phyloP scores from a whole-genome alignment of 2,329 filamentous ascomycete genomes.

The Polytolypa hystricis region DNA sequence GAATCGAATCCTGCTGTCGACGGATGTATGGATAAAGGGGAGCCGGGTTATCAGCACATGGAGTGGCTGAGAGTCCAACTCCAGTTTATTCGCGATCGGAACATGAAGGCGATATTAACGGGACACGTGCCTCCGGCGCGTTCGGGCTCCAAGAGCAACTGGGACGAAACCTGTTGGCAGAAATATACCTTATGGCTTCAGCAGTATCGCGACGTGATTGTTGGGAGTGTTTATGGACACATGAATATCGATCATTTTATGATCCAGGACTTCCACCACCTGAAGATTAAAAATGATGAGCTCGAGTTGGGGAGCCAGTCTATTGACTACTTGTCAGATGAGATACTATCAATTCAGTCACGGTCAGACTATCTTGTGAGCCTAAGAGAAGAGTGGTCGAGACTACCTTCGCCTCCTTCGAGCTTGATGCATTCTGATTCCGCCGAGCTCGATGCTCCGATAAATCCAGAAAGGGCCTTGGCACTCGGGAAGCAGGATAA shows the following conservation, averaged over 20 bases:
- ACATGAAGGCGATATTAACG: conserved; percentile 89
- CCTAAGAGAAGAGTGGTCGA: conserved; percentile 65
- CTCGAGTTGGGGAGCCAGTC: background rate
- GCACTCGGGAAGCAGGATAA: conserved; percentile 43
- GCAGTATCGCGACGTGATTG: conserved; percentile 82
- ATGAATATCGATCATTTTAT: conserved; percentile 99
- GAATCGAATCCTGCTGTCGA: conserved; percentile 87
- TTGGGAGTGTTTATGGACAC: conserved; percentile 72
- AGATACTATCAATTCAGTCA: conserved; percentile 53
- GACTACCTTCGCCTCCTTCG: conserved; percentile 50
- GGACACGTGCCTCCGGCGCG: conserved; percentile 89
- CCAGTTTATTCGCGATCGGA: conserved; percentile 65
- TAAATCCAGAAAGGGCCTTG: conserved; percentile 8
- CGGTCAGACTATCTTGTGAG: conserved; percentile 71
- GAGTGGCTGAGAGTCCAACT: conserved; percentile 92
- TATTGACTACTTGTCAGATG: conserved; percentile 23
- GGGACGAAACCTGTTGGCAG: conserved; percentile 98
- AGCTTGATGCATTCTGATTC: conserved; percentile 12
- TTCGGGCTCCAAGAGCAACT: conserved; percentile 71
- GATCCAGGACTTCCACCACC: conserved; percentile 70
- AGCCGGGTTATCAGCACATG: conserved; percentile 89
- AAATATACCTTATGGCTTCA: conserved; percentile 87
- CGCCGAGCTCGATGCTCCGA: conserved; percentile 8
- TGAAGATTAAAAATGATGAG: conserved; percentile 46
- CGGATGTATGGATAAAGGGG: conserved; percentile 64